These are phyloP conservation scores for Aechmea fasciata DNA, from an alignment of 176 grass and related monocot genomes.

Conservation along the genomic window DNA sequence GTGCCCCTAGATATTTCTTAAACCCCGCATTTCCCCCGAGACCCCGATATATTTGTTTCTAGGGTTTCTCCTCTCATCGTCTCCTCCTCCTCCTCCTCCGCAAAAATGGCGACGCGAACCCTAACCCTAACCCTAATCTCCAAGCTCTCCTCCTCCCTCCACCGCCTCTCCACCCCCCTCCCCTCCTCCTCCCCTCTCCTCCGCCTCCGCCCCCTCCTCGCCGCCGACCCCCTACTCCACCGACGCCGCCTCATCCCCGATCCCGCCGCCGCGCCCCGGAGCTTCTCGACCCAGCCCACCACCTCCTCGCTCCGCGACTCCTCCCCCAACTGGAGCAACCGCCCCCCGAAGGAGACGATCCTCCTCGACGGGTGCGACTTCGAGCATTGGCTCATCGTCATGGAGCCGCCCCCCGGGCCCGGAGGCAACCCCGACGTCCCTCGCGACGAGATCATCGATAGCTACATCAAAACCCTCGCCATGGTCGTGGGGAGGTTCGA, in stretches of 20 bases:
- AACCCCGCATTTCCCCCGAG: no score
- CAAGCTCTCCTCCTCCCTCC: neutral
- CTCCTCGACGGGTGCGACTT: slow-evolving; percentile 81
- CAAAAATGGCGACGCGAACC: neutral
- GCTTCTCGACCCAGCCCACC: slow-evolving; percentile 43
- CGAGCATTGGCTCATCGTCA: slow-evolving; percentile 82
- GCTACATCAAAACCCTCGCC: slow-evolving; percentile 78
- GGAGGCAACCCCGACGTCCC: slow-evolving; percentile 31
- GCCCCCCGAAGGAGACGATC: slow-evolving; percentile 76
- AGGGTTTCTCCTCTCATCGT: no score
- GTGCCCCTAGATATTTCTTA: no score
- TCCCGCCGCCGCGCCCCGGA: slow-evolving; percentile 12
- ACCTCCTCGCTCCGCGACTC: slow-evolving; percentile 60
- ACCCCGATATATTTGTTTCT: no score
- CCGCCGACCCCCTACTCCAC: neutral
- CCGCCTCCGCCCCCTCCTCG: slow-evolving; percentile 9
- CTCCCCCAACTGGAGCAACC: slow-evolving; percentile 69
- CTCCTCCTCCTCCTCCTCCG: neutral
- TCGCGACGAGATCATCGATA: slow-evolving; percentile 78
- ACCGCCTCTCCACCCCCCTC: neutral
- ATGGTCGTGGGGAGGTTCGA: slow-evolving; percentile 59
- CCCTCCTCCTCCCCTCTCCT: neutral
- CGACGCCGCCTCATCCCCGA: slow-evolving; percentile 4
- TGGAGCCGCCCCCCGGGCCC: slow-evolving; percentile 61
- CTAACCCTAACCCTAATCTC: neutral